Evolutionary conservation across 176 grass and related monocot genomes (phyloP), one percentile per base, ranked within the genome.

Genomic region (Cenchrus fungigraminus): DNA sequence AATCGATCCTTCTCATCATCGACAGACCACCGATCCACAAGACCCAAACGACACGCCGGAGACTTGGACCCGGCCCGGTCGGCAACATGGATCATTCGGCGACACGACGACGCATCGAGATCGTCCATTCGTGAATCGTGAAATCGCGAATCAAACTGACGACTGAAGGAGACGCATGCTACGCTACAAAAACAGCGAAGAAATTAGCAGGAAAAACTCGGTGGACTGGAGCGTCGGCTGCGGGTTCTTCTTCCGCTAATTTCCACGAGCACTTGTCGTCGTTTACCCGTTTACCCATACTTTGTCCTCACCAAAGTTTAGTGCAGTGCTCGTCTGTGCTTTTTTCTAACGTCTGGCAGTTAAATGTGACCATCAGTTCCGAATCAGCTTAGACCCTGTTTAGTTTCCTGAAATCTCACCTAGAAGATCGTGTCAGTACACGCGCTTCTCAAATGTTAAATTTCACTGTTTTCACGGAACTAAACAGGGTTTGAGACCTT

Each of bases 41-140:
- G 53, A 87, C 43, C 44, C 63, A 13, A 52, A 12, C 2, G 55
- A 61, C 4, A 52, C 68, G 4, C 14, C 32, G 86, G 47, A 71
- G 64, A 76, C 79, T 88, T 82, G 79, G 86, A 83, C 86, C 44
- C 52, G 25, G 62, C 37, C 12, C 9, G 15, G 52, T 25, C 52
- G 34, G 65, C 73, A 31, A 34, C 79, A 19, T 20, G 64, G 54
- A 71, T 51, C 13, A 62, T n/a, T 70, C 25, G 50, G 8, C 29
- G 29, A 79, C 77, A 55, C 37, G 37, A 40, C 32, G n/a, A 20
- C 16, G 16, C 11, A 58, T 34, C 9, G 56, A 75, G 32, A 73
- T n/a, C 67, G 79, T 73, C 19, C 63, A 9, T 13, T 31, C 52
- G 8, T 9, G 2, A 11, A 13, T 44, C 54, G 34, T 72, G 45